Base-by-base conservation (phyloP, 1,284 basidiomycete species). In the Naganishia liquefaciens region DNA sequence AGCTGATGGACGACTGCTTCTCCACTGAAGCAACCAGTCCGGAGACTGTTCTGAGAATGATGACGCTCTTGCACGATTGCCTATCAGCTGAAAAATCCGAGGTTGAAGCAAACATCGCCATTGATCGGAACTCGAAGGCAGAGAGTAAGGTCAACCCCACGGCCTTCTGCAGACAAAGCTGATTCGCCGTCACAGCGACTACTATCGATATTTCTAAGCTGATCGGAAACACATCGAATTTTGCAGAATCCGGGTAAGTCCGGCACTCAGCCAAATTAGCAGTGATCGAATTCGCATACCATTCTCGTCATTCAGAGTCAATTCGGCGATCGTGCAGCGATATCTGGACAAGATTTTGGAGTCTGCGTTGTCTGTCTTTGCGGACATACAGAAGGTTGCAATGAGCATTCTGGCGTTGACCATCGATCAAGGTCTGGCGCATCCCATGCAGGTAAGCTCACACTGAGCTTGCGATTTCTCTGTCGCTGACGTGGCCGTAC, bases 371-470 rank as follows among this genome's bases (percentile, higher is more conserved):
- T 90, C 90, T 1, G 82, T 83, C 62, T 84, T 88, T 69, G 70
- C 81, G 0, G 83, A 85, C 49, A 87, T 91, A 51, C 94, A 98
- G 75, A 82, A 84, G 6, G 84, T 90, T 5, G 94, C 94, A 3
- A 85, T 96, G 62, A 93, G 98, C 70, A 90, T 99, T 44, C 79
- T 99, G 54, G 88, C 85, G 39, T 93, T 95, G 72, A 93, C 93
- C 0, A 86, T 99, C 70, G 91, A 89, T 74, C 94, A 98, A 78
- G 96, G 96, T 0, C 82, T 99, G 44, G 91, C 92, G 15, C 95
- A 99, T 78, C 96, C 96, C 0, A 83, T 98, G 4, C 88, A 90
- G 80, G 88, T 89, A 69, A 69, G 63, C 23, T n/a, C 10, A 49
- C 13, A 43, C 25, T 15, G 62, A 25, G 5, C 25, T 33, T 9